Base-by-base conservation (phyloP, 352 stramenopile genomes). In the Phytopythium helicoides region DNA sequence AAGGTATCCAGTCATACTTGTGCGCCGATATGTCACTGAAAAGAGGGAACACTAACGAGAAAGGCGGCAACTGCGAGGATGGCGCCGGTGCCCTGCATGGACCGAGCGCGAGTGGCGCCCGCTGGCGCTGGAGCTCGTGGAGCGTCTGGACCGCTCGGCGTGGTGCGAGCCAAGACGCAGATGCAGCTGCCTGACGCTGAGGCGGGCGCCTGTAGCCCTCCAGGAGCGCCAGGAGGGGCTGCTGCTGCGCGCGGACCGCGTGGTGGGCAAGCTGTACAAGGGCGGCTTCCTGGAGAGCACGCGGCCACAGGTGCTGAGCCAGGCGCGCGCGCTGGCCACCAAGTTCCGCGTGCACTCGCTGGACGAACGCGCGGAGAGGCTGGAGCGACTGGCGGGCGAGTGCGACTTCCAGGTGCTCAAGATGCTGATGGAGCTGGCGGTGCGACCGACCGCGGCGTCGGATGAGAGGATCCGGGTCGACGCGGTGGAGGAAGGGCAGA, bases 331-430 rank as follows among this genome's bases (percentile, higher is more conserved):
- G 19, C 44, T 88, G 4, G 68, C 62, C 1, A 63, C 40, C 6
- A 88, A 87, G 49, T 75, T 90, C 51, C 57, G 74, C 39, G 62
- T 87, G 8, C 80, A 88, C 55, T 76, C 71, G 38, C 57, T 80
- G 2, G 57, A 68, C 8, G 64, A 77, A n/a, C 72, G 75, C 21
- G 71, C 67, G 1, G 34, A 64, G 1, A 68, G 60, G 34, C 41
- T 90, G 8, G 25, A 67, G 37, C 23, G 47, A 23, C 53, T 90
- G 35, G 52, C 68, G 28, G n/a, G 34, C 3, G 18, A 37, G 12
- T 83, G 68, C 23, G 64, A 88, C 26, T 72, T 66, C 28, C 58
- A 67, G 35, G 68, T 83, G 31, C 46, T 88, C 21, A 87, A 86
- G 61, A 56, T 87, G 46, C 62, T 90, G 40, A 47, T 88, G 23